Evolutionary conservation across 495 filamentous ascomycete species (phyloP).

Genomic region (Sporormia fimetaria): DNA sequence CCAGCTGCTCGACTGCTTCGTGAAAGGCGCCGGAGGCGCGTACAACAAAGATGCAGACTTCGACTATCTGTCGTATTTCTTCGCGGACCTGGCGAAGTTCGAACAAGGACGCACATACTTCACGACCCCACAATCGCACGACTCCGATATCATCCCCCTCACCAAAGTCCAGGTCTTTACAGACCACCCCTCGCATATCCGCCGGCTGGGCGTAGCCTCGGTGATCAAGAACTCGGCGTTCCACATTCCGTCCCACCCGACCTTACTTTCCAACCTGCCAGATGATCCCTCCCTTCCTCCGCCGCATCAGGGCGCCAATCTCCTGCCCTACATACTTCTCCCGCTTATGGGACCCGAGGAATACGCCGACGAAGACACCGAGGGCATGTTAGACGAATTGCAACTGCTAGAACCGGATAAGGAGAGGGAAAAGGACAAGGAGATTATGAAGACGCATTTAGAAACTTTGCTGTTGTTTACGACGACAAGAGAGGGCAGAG

Average conservation of each 20-base stretch:
- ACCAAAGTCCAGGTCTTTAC: conserved; percentile 89
- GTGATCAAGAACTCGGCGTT: conserved; percentile 81
- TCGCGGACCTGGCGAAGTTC: conserved; percentile 46
- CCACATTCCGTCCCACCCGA: conserved; percentile 56
- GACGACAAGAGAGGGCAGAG: conserved; percentile 62
- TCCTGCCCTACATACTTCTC: conserved; percentile 77
- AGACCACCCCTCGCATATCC: conserved; percentile 65
- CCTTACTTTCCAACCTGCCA: conserved; percentile 43
- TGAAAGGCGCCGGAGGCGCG: conserved; percentile 67
- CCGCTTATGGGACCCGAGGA: conserved; percentile 50
- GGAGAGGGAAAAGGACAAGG: conserved; percentile 58
- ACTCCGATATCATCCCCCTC: conserved; percentile 59
- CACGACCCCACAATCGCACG: conserved; percentile 58
- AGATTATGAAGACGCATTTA: conserved; percentile 72
- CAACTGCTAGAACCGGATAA: conserved; percentile 85
- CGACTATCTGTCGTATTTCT: conserved; percentile 86
- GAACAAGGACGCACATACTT: conserved; percentile 67
- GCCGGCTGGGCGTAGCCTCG: conserved; percentile 80
- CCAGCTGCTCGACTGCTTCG: conserved; percentile 90
- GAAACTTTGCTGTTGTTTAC: conserved; percentile 79
- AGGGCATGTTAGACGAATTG: conserved; percentile 71
- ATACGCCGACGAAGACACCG: conserved; percentile 54
- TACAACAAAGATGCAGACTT: conserved; percentile 82
- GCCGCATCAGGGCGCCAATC: conserved; percentile 52
- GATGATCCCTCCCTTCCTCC: conserved; percentile 58